Evolutionary conservation across 768 basidiomycete genomes (phyloP), one percentile per base, ranked within the genome.

Genomic region (Xerocomus potaroensis): DNA sequence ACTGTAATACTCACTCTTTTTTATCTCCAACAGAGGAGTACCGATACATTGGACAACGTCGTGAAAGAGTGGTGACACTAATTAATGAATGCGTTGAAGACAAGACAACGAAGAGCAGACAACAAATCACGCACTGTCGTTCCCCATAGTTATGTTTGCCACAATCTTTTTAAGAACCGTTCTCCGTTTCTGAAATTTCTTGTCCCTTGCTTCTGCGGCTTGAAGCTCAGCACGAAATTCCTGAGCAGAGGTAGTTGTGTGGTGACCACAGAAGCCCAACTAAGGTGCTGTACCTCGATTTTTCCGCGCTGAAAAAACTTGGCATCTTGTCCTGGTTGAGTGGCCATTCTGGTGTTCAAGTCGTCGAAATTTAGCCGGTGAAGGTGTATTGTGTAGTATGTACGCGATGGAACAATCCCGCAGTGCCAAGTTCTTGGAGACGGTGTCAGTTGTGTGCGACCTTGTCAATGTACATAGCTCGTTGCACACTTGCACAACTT

Each of bases 71-170:
- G 91, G 80, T 21, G 92, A 94, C 91, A 96, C 91, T 95, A 55
- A 41, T 46, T 23, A 44, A 44, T 51, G 58, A 53, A 36, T 21
- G 53, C 55, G 49, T 54, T 45, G 36, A 35, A 51, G 55, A n/a
- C 10, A 10, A 27, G 48, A 51, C 51, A 51, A 55, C 50, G 43
- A 33, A 22, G 32, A 32, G 34, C 34, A 30, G 18, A 41, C 45
- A 38, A 47, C 40, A 31, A 52, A 50, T 43, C 53, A 81, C 92
- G 70, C 64, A 96, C 95, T 94, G 69, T 98, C 94, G 63, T 93
- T 96, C 35, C 96, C 96, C 94, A 99, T 98, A 4, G 96, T 99
- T 67, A 98, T 98, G 68, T 97, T 97, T 33, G 96, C 96, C 11
- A 97, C 92, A 50, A 97, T 87, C 74, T 94, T 95, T 79, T 99